Conservation (phyloP, 2,329 filamentous ascomycete genomes). For the Aspergillus quadricinctus region DNA sequence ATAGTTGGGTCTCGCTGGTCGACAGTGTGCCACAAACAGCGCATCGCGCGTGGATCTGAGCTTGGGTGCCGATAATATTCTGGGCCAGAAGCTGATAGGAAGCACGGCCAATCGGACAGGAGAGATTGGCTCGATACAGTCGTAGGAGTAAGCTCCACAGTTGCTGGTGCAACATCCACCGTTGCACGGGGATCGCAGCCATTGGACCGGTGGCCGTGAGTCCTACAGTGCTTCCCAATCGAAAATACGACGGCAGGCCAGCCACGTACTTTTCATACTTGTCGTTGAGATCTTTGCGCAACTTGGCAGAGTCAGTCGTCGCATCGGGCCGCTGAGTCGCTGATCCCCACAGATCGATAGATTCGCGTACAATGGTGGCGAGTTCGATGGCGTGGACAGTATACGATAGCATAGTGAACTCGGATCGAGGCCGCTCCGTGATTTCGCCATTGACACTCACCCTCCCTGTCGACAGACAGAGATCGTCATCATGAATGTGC, state of each 20-base stretch:
- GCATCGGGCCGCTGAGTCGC: not conserved
- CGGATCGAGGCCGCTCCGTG: not conserved
- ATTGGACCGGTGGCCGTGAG: conserved; percentile 9
- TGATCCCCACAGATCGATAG: not conserved
- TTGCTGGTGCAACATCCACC: conserved; percentile 17
- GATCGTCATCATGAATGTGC: conserved; percentile 14
- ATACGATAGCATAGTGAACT: not conserved
- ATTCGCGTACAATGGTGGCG: not conserved
- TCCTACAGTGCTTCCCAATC: conserved; percentile 9
- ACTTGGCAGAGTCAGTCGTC: not conserved
- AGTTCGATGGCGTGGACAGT: not conserved
- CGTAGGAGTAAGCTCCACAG: conserved; percentile 15
- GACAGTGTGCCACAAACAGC: conserved; percentile 8
- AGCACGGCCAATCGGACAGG: not conserved
- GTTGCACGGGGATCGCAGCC: conserved; percentile 12
- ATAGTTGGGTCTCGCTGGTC: conserved; percentile 1
- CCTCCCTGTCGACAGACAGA: not conserved
- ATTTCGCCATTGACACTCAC: conserved; percentile 2
- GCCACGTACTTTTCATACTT: conserved; percentile 9
- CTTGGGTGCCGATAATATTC: conserved; percentile 8
- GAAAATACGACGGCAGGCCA: conserved; percentile 9
- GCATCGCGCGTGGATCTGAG: conserved; percentile 6
- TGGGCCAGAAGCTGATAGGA: conserved; percentile 9
- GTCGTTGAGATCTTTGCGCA: not conserved
- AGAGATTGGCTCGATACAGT: conserved; percentile 7